A percentile compares a stretch with the other conserved stretches of the same genome.
phyloP scores from a whole-genome alignment of 192 early-diverging fungal species.

The Powellomyces hirtus region DNA sequence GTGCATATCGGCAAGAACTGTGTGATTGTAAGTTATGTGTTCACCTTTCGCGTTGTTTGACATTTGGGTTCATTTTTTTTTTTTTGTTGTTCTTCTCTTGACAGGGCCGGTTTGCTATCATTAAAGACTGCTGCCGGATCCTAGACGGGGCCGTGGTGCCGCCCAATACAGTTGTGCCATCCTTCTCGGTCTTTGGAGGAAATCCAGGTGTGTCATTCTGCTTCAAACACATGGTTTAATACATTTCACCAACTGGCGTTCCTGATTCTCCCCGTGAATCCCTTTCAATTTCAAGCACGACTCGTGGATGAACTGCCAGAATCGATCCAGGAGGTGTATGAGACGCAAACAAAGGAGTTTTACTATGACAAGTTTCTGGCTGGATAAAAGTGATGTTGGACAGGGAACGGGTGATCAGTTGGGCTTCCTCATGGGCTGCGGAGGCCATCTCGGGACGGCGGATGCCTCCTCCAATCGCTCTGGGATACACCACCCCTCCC shows the following conservation, averaged over 20 bases:
- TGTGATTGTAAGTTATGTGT: conserved; percentile 77
- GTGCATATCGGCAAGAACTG: conserved; percentile 93
- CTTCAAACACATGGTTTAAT: too few species aligned
- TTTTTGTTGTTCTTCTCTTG: too few species aligned
- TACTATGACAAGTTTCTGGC: conserved; percentile 34
- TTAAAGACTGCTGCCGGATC: conserved; percentile 91
- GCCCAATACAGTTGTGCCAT: conserved; percentile 86
- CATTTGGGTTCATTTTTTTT: too few species aligned
- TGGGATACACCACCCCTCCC: too few species aligned
- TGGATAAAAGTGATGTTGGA: too few species aligned
- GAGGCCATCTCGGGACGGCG: too few species aligned
- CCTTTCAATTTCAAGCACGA: conserved; percentile 43
- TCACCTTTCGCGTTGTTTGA: too few species aligned
- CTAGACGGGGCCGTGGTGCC: conserved; percentile 89
- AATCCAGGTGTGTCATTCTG: conserved; percentile 84
- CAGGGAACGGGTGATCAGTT: too few species aligned
- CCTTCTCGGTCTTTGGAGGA: conserved; percentile 86
- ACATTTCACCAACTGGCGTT: too few species aligned
- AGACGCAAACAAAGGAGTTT: conserved; percentile 50
- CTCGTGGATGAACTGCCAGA: conserved; percentile 85
- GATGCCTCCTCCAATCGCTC: too few species aligned
- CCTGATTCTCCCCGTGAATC: too few species aligned
- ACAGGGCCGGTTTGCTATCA: conserved; percentile 89
- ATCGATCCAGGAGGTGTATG: conserved; percentile 78
- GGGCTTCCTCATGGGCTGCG: too few species aligned